These are phyloP conservation scores for Aspergillus sp. DNA, from an alignment of 2,329 filamentous ascomycete species.

Conservation along the genomic window DNA sequence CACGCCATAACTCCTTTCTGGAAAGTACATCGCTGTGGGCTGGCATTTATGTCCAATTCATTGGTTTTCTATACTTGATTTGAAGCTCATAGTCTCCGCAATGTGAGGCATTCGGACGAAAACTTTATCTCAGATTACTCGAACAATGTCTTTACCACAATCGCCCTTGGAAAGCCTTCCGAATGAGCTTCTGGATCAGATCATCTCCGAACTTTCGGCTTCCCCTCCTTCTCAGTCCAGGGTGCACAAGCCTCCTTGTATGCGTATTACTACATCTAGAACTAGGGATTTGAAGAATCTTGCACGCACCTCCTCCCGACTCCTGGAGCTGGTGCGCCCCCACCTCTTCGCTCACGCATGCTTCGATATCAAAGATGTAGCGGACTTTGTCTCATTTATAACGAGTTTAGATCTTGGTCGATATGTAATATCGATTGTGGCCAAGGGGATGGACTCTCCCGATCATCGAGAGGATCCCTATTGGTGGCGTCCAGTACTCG, in stretches of 20 bases:
- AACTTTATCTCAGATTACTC: neutral
- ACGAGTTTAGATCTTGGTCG: slow-evolving; percentile 30
- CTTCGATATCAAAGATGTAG: slow-evolving; percentile 39
- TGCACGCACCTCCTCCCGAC: slow-evolving; percentile 56
- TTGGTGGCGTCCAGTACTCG: slow-evolving; percentile 61
- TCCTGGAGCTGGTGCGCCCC: slow-evolving; percentile 56
- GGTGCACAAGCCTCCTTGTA: slow-evolving; percentile 54
- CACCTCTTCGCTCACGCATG: slow-evolving; percentile 60
- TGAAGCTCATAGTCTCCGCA: neutral
- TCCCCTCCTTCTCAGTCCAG: slow-evolving; percentile 52
- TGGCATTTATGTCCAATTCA: neutral
- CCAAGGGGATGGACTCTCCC: slow-evolving; percentile 45
- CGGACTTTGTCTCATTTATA: slow-evolving; percentile 44
- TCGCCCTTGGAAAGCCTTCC: slow-evolving; percentile 51
- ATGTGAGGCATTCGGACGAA: neutral
- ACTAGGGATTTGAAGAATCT: slow-evolving; percentile 55
- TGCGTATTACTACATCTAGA: slow-evolving; percentile 43
- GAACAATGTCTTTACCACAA: slow-evolving; percentile 19
- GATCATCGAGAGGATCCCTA: slow-evolving; percentile 39
- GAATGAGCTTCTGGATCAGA: slow-evolving; percentile 61
- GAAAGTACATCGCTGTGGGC: neutral
- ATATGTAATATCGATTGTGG: slow-evolving; percentile 52
- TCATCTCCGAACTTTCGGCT: slow-evolving; percentile 58
- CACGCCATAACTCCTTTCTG: neutral
- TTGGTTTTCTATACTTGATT: neutral